phyloP scores from a whole-genome alignment of 2,329 filamentous ascomycete genomes.

The Cercospora sesami region DNA sequence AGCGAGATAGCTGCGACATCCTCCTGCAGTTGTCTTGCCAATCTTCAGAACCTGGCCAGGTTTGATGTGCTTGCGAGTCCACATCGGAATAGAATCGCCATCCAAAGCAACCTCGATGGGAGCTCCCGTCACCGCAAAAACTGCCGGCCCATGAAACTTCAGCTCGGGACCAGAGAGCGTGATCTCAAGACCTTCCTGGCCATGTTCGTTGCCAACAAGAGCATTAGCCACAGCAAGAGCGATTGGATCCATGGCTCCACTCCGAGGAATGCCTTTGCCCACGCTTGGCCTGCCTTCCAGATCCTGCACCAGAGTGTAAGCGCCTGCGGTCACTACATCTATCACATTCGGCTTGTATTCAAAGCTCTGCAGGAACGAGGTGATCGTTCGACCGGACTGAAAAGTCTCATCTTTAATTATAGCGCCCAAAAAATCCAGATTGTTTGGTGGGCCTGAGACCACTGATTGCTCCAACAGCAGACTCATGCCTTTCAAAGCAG shows the following conservation, averaged over 20 bases:
- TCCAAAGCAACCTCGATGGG: constrained; percentile 55
- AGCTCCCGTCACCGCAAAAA: constrained; percentile 60
- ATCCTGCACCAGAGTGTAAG: constrained; percentile 61
- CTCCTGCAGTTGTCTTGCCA: constrained; percentile 54
- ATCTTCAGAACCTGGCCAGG: constrained; percentile 57
- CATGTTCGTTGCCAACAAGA: constrained; percentile 57
- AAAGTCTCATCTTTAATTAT: constrained; percentile 54
- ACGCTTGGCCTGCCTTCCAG: constrained; percentile 58
- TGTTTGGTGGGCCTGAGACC: constrained; percentile 58
- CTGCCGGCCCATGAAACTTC: constrained; percentile 55
- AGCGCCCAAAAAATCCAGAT: constrained; percentile 56
- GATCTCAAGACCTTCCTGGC: constrained; percentile 59
- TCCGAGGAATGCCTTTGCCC: constrained; percentile 60
- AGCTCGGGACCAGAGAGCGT: constrained; percentile 62
- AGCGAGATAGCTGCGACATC: constrained; percentile 61
- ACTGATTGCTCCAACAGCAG: constrained; percentile 48
- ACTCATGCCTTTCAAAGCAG: constrained; percentile 49
- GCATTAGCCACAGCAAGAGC: constrained; percentile 60
- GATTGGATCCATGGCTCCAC: constrained; percentile 63
- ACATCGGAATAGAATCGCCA: constrained; percentile 53
- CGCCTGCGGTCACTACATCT: constrained; percentile 58
- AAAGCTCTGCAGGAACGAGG: constrained; percentile 57
- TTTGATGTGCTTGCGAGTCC: constrained; percentile 54
- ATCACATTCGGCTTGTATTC: constrained; percentile 53
- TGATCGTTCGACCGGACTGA: constrained; percentile 54